These are phyloP conservation scores for Ananas comosus DNA, from an alignment of 176 grass and related monocot genomes.

Conservation along the genomic window DNA sequence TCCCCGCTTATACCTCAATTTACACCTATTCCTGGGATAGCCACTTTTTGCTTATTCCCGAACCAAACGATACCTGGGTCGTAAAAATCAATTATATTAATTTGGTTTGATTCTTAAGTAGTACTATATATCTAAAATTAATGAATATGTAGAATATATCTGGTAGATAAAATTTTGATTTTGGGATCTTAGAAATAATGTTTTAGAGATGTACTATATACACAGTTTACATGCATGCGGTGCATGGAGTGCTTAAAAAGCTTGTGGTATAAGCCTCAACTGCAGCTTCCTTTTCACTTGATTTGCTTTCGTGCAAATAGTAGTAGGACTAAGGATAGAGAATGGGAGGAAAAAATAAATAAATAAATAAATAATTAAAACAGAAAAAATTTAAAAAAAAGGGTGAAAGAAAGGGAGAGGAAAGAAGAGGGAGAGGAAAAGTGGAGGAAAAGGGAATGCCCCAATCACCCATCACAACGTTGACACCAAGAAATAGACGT, in stretches of 20 bases:
- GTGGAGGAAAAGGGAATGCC: background rate
- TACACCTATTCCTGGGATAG: too few species aligned
- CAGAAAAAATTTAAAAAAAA: background rate
- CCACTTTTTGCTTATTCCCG: too few species aligned
- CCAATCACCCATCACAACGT: constrained; percentile 10
- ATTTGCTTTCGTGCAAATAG: constrained; percentile 2
- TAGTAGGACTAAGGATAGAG: background rate
- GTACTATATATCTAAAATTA: too few species aligned
- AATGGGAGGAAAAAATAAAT: background rate
- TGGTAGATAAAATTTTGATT: too few species aligned
- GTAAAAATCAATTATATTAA: too few species aligned
- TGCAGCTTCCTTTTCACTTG: background rate
- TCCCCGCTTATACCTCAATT: too few species aligned
- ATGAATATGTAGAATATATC: too few species aligned
- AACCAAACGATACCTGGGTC: too few species aligned
- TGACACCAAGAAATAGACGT: constrained; percentile 11
- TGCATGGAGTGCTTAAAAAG: too few species aligned
- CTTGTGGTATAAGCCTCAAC: background rate
- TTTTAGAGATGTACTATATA: too few species aligned
- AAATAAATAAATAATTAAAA: background rate
- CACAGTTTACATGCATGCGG: background rate
- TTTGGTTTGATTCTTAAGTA: too few species aligned
- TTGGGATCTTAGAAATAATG: too few species aligned
- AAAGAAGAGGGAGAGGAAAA: background rate
- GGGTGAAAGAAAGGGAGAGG: background rate